Evolutionary conservation across 495 filamentous ascomycete genomes (phyloP).

Genomic region (Penicillium waksmanii): DNA sequence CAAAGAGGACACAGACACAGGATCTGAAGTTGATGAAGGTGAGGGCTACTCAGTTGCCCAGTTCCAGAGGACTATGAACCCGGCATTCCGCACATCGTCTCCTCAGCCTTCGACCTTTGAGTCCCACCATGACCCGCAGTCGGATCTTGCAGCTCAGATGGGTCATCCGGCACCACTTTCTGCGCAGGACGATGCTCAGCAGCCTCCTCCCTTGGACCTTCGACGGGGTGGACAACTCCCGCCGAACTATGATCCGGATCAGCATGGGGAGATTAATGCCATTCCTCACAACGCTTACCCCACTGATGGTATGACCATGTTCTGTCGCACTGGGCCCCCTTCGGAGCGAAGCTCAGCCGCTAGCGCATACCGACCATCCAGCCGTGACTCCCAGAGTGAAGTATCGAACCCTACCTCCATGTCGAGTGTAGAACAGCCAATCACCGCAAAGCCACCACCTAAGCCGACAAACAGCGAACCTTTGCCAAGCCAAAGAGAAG

Average conservation of each 20-base stretch:
- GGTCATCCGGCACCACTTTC: conserved; percentile 52
- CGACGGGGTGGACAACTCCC: conserved; percentile 53
- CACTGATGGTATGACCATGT: conserved; percentile 98
- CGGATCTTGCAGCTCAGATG: conserved; percentile 65
- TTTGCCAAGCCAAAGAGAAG: conserved; percentile 50
- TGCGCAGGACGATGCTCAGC: conserved; percentile 31
- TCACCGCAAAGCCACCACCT: conserved; percentile 40
- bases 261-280: conserved; percentile 66
- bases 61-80: conserved; percentile 93
- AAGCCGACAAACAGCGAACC: conserved; percentile 61
- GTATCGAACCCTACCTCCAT: conserved; percentile 88
- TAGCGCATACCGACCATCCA: conserved; percentile 76
- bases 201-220: conserved; percentile 53
- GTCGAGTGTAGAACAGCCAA: conserved; percentile 69
- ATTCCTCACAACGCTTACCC: conserved; percentile 94
- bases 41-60: conserved; percentile 91
- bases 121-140: conserved; percentile 83
- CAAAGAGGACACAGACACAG: conserved; percentile 82
- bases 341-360: conserved; percentile 82
- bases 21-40: conserved; percentile 81
- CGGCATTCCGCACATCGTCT: conserved; percentile 90
- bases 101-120: conserved; percentile 85
- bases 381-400: conserved; percentile 89
- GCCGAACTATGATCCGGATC: conserved; percentile 55
- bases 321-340: conserved; percentile 83